These are phyloP conservation scores for Calonectria pteridis DNA, from an alignment of 2,329 filamentous ascomycete species.

Conservation along the genomic window DNA sequence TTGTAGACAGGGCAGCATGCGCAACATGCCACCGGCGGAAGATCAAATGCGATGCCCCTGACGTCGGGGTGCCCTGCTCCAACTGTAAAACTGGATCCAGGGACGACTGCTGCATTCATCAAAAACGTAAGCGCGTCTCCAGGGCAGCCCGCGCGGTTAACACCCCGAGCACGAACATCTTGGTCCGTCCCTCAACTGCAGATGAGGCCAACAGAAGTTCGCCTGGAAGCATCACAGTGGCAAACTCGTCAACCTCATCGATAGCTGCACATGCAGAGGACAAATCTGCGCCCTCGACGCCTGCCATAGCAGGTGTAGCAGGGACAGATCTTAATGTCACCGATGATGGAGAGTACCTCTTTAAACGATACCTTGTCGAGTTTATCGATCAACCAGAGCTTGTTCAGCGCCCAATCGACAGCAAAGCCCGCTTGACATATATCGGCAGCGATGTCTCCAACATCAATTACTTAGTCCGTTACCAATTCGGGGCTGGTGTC, in stretches of 20 bases:
- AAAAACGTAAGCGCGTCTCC: slow-evolving; percentile 2
- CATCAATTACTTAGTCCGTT: background rate
- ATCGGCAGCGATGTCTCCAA: background rate
- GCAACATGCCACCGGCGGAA: background rate
- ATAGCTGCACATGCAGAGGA: background rate
- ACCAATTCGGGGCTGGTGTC: background rate
- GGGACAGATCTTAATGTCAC: background rate
- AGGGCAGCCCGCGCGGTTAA: background rate
- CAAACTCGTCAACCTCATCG: background rate
- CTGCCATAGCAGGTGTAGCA: background rate
- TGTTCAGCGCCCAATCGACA: background rate
- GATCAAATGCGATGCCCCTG: background rate
- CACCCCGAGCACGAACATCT: background rate
- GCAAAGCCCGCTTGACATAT: background rate
- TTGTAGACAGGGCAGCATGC: background rate
- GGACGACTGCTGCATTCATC: slow-evolving; percentile 1
- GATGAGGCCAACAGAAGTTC: background rate
- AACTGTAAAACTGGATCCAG: background rate
- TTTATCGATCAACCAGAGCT: background rate
- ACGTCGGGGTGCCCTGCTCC: background rate
- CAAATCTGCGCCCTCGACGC: background rate
- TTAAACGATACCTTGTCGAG: background rate
- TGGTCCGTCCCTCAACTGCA: background rate
- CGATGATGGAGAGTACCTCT: background rate
- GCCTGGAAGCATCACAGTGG: background rate